These are phyloP conservation scores for Russula vinacea DNA, from an alignment of 768 basidiomycete genomes.

Conservation along the genomic window DNA sequence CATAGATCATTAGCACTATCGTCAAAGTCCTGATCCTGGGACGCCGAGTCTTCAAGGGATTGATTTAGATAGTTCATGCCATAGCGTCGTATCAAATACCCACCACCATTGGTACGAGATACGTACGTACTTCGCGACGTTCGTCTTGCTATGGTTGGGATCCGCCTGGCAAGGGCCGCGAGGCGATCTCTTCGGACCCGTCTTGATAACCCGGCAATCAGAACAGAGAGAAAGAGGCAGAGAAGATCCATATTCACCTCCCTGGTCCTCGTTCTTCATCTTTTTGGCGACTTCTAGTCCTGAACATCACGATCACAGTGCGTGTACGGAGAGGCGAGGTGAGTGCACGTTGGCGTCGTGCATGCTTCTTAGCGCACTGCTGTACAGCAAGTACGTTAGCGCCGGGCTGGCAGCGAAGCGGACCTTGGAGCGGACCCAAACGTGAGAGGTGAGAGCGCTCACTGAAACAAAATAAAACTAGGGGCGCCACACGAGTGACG, in stretches of 20 bases:
- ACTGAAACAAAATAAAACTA: too few species aligned
- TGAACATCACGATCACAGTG: not conserved
- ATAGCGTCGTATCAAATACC: too few species aligned
- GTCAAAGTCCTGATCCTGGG: not conserved
- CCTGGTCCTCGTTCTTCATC: not conserved
- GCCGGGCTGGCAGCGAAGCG: too few species aligned
- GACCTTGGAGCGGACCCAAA: too few species aligned
- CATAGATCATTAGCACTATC: slow-evolving; percentile 8
- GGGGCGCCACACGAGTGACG: too few species aligned
- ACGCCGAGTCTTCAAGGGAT: not conserved
- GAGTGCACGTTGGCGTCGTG: too few species aligned
- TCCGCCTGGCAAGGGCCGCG: not conserved
- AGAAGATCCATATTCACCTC: not conserved
- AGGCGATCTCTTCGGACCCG: not conserved
- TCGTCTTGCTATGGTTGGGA: not conserved
- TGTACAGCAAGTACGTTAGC: too few species aligned
- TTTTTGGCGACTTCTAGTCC: not conserved
- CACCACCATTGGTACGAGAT: not conserved
- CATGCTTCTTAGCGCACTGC: too few species aligned
- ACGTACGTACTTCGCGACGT: not conserved
- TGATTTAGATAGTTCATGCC: not conserved
- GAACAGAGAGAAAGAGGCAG: not conserved
- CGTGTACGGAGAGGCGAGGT: not conserved
- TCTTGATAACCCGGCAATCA: not conserved
- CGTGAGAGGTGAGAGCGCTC: too few species aligned